Percentiles rank a stretch among this genome's conserved stretches.
Conservation (phyloP, 2,329 filamentous ascomycete species). For the Ramichloridium luteum region DNA sequence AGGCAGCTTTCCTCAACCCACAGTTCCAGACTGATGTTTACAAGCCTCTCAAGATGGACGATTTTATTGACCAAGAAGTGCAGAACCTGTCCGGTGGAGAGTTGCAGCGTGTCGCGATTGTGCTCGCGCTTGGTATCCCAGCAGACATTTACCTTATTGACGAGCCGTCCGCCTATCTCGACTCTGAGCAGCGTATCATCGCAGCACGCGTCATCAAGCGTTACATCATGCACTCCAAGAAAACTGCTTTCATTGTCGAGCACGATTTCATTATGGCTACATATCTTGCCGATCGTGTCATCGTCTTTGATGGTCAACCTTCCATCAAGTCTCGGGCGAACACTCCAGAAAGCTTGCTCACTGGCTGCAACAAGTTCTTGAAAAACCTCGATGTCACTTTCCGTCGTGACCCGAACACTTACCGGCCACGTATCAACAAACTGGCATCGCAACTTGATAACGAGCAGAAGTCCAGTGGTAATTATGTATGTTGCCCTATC, state of each 20-base stretch:
- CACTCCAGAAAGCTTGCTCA: slow-evolving; percentile 78
- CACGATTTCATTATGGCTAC: slow-evolving; percentile 99
- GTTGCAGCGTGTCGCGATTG: slow-evolving; percentile 96
- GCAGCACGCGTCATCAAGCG: slow-evolving; percentile 96
- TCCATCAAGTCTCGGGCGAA: slow-evolving; percentile 82
- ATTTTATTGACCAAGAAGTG: slow-evolving; percentile 99
- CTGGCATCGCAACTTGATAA: slow-evolving; percentile 88
- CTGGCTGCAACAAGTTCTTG: slow-evolving; percentile 91
- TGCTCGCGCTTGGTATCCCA: slow-evolving; percentile 86
- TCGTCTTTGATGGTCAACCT: slow-evolving; percentile 93
- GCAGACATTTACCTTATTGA: slow-evolving; percentile 98
- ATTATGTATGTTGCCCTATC: slow-evolving; percentile 65
- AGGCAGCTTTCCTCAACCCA: slow-evolving; percentile 85
- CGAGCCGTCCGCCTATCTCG: slow-evolving; percentile 92
- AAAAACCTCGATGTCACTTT: slow-evolving; percentile 97
- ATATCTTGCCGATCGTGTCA: slow-evolving; percentile 80
- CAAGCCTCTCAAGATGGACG: slow-evolving; percentile 97
- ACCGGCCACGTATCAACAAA: slow-evolving; percentile 97
- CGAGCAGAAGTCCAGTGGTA: slow-evolving; percentile 87
- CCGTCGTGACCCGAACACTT: slow-evolving; percentile 93
- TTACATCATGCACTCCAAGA: slow-evolving; percentile 99
- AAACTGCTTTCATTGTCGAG: slow-evolving; percentile 98
- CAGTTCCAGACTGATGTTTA: slow-evolving; percentile 99
- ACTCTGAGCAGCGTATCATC: slow-evolving; percentile 98
- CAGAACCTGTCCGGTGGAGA: slow-evolving; percentile 99